Conservation (phyloP, 805 yeast genomes). For the Geotrichum ghanense region DNA sequence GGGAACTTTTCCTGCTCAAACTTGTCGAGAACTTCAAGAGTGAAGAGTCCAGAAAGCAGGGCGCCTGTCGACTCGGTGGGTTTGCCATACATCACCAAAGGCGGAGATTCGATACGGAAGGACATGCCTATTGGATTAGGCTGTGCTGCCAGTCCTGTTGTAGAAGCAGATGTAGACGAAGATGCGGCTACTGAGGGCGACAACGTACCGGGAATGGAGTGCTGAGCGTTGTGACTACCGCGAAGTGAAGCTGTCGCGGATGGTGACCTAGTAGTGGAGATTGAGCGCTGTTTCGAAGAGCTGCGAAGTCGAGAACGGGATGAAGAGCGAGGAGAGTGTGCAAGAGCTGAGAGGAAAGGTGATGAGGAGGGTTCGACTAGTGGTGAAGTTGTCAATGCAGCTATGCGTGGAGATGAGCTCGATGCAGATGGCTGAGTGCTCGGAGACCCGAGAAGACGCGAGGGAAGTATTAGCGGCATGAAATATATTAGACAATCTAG, state of each 20-base stretch:
- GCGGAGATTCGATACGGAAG: conserved; percentile 78
- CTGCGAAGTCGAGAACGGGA: neutral
- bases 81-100: conserved; percentile 72
- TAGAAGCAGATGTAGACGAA: too few species aligned
- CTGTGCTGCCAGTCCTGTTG: too few species aligned
- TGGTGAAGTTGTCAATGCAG: neutral
- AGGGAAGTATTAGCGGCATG: neutral
- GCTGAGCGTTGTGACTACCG: too few species aligned
- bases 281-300: neutral
- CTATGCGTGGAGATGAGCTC: neutral
- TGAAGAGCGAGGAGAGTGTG: neutral
- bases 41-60: conserved; percentile 66
- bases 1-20: conserved; percentile 32
- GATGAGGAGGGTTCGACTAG: neutral
- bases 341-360: neutral
- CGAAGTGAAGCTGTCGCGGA: neutral
- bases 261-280: neutral
- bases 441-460: neutral
- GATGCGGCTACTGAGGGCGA: neutral
- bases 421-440: neutral
- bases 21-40: conserved; percentile 36
- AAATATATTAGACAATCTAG: too few species aligned
- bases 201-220: neutral
- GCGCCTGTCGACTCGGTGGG: conserved; percentile 78
- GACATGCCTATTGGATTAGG: conserved; percentile 16